Base-by-base conservation (phyloP, 2,329 filamentous ascomycete species). In the Pezicula rhizophila region DNA sequence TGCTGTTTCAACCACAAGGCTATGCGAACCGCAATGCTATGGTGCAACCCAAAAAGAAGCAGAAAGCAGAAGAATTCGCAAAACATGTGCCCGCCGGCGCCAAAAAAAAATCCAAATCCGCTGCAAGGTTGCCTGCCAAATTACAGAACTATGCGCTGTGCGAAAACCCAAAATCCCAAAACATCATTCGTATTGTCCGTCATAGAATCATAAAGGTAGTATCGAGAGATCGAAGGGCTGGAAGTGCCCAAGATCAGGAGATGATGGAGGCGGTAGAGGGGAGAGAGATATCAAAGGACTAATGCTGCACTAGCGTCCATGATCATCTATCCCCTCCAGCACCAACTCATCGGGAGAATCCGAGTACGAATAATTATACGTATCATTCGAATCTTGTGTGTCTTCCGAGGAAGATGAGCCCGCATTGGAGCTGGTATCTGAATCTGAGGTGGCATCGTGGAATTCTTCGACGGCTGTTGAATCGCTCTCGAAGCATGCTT, bases 231-330 rank as follows among this genome's bases (percentile, higher is more conserved):
- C 28, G 8, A 31, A 10, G 28, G 28, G 8, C 3, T 31, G 3
- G 28, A 10, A 31, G 28, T 31, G 4, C 28, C 28, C 28, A 31
- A 12, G 28, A 31, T 4, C 15, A 17, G 8, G 17, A 15, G 41
- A 15, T 26, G 42, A 33, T 28, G 25, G 25, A 33, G 43, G 6
- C 23, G 23, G 4, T 23, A 23, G 23, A 23, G 10, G 31, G 38
- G 42, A 45, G 20, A 41, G 47, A 57, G 40, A 42, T 40, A 31
- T 47, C 46, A 41, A 41, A 53, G 59, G 59, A 59, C 39, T 58
- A 52, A 56, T 63, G 61, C 61, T 64, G 61, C 61, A 62, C 61
- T 64, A 64, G 61, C 61, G 55, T 63, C 60, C 58, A 55, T 43
- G 53, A 49, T 47, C 31, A n/a, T 46, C 25, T 34, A 33, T 20